Evolutionary conservation across 116 monocot genomes (phyloP).

Genomic region (Cymodocea nodosa): DNA sequence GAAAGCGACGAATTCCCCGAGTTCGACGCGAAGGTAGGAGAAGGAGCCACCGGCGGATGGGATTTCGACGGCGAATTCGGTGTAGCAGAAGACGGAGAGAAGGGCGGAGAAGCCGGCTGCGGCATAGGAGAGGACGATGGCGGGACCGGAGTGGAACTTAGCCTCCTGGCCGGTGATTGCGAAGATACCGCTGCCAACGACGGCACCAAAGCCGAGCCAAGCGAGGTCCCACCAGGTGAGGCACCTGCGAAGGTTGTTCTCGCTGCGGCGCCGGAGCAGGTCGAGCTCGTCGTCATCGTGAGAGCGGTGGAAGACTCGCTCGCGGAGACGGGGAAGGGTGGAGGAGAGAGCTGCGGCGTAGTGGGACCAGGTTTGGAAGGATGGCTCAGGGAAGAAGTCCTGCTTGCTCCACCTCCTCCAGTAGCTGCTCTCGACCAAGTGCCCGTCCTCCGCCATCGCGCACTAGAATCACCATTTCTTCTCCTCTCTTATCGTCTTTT

Average conservation of each 20-base stretch:
- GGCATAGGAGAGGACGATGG: conserved; percentile 24
- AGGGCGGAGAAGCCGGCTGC: conserved; percentile 33
- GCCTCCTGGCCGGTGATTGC: conserved; percentile 21
- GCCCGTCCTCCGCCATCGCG: neutral
- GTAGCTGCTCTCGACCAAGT: conserved; percentile 2
- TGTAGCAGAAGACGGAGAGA: conserved; percentile 58
- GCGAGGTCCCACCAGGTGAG: conserved; percentile 22
- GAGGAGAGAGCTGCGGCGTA: conserved; percentile 18
- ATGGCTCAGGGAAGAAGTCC: conserved; percentile 36
- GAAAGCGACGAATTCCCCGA: conserved; percentile 20
- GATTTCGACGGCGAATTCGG: conserved; percentile 68
- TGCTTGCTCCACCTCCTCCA: conserved; percentile 28
- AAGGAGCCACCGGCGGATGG: conserved; percentile 28
- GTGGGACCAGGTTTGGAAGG: conserved; percentile 18
- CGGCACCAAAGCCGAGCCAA: conserved; percentile 21
- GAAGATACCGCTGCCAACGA: conserved; percentile 20
- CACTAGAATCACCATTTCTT: too few relatives aligned
- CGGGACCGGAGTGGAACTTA: conserved; percentile 8
- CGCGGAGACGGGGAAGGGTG: conserved; percentile 18
- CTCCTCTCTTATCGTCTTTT: too few relatives aligned
- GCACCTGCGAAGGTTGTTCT: conserved; percentile 13
- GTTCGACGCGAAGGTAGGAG: conserved; percentile 19
- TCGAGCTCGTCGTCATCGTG: conserved; percentile 14
- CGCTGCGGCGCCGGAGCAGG: conserved; percentile 13
- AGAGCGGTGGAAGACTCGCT: conserved; percentile 19